Base-by-base conservation (phyloP, 148 eudicot genomes). In the Diospyros lotus region DNA sequence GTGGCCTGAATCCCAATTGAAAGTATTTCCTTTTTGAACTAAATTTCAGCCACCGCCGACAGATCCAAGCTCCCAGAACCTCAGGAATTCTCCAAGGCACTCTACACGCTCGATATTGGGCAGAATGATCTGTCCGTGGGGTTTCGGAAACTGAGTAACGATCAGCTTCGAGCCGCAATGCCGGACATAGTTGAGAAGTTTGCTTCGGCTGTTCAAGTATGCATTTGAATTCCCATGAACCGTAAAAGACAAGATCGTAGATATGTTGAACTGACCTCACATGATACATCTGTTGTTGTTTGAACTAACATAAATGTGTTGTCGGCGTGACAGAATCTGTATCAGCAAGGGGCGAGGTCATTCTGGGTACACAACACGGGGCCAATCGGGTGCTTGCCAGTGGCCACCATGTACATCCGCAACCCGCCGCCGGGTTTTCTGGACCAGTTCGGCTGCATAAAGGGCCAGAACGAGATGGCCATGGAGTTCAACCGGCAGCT, bases 291-390 rank as follows among this genome's bases (percentile, higher is more conserved):
- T 28, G 28, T 28, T 28, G 28, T 13, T 55, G 14, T 55, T 55
- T 55, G 12, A 46, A 38, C 11, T 18, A 55, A 68, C 9, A 28
- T 68, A 40, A 2, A 5, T 71, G 14, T 62, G 38, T 12, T 72
- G 41, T 40, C 42, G 54, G 28, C 53, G 5, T 83, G 70, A 60
- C 85, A 92, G 94, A 77, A 73, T 66, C 53, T 92, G 64, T 89
- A 89, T 28, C 77, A 79, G 78, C 55, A 70, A 82, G 83, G 98
- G 96, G 17, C 96, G 83, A 84, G 95, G 77, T 54, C 87, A 41
- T 90, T 90, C 66, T 93, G 98, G 98, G 82, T 93, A 78, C 98
- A 93, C 77, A 93, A 89, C 59, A 90, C 98, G 14, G 83, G 81
- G 12, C 83, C 83, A 4, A 73, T 74, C 17, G 86, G 86, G 2